phyloP scores from a whole-genome alignment of 805 yeast genomes.

The Saturnispora gosingensis region DNA sequence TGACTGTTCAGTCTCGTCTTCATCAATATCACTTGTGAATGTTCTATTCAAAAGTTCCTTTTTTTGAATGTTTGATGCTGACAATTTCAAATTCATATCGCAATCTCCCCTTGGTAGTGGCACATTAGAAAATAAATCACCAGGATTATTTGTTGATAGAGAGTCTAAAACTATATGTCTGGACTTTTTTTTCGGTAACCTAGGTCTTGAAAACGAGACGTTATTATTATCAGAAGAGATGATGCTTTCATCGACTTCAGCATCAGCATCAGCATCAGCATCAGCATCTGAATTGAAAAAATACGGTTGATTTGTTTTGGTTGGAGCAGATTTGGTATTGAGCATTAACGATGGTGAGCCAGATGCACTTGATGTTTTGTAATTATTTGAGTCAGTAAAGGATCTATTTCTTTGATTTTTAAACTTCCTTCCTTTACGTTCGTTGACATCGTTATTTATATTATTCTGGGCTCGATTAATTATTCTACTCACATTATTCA shows the following conservation, averaged over 20 bases:
- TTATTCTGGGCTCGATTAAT: not conserved
- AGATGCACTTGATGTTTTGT: not conserved
- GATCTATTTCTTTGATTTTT: not conserved
- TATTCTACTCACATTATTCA: not conserved
- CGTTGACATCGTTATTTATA: too few relatives aligned
- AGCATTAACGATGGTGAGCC: not conserved
- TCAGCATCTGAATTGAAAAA: slow-evolving; percentile 7
- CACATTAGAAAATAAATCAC: slow-evolving; percentile 75
- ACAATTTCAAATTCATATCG: slow-evolving; percentile 3
- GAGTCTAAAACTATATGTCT: slow-evolving; percentile 46
- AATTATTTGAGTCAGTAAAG: not conserved
- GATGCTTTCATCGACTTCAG: slow-evolving; percentile 22
- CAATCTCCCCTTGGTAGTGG: slow-evolving; percentile 35
- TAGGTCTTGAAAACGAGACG: not conserved
- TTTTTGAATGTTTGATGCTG: slow-evolving; percentile 10
- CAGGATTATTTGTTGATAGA: slow-evolving; percentile 60
- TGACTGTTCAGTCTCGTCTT: slow-evolving; percentile 63
- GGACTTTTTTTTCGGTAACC: slow-evolving; percentile 19
- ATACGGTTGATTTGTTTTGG: slow-evolving; percentile 2
- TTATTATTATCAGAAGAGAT: slow-evolving; percentile 2
- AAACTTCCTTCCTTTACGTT: not conserved
- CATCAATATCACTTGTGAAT: slow-evolving; percentile 38
- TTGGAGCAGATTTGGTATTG: not conserved
- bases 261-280: slow-evolving; percentile 3
- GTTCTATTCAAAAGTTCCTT: slow-evolving; percentile 27